Base-by-base conservation (phyloP, 805 yeast species). In the Saccharomycopsis fermentans region DNA sequence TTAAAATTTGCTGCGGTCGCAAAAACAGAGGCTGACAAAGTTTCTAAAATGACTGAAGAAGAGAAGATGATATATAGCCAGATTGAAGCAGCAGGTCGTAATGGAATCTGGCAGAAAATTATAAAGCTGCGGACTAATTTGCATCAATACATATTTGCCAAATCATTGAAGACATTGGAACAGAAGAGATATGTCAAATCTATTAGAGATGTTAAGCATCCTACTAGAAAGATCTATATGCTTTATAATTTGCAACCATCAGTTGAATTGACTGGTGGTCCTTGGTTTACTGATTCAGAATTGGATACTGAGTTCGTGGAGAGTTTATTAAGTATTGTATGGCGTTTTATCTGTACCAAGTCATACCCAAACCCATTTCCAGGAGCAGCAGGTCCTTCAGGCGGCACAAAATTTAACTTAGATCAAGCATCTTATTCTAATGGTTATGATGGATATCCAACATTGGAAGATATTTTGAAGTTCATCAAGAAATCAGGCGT, bases 241-340 rank as follows among this genome's bases (percentile, higher is more conserved):
- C 77, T 94, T 57, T 92, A 91, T 69, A 84, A 89, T 67, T 74
- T 94, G 64, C 96, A 90, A 69, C 99, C 99, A 4, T 86, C 96
- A 2, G 84, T 89, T 35, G 98, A 92, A 64, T 94, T 94, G 40
- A 94, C 98, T 0, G 99, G 99, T 63, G 99, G 99, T 4, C 98
- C 98, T 3, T 94, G 99, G 99, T 94, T 91, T 69, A 90, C 97
- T 0, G 99, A 94, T 69, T 83, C 91, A 37, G 98, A 94, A 71
- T 77, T 94, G 59, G 99, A 94, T 69, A 83, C 90, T 2, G 98
- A 92, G 70, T 94, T 94, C 67, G 91, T 94, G 59, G 92, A 89
- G 64, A 82, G 90, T 54, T 73, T 94, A 58, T 71, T 89, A 63
- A 82, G 89, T 21, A 91, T 91, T 50, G 83, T 91, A 6, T 94